Evolutionary conservation across 179 eudicot species (phyloP), one percentile per base, ranked within the genome.

Genomic region (Corrigiola litoralis): DNA sequence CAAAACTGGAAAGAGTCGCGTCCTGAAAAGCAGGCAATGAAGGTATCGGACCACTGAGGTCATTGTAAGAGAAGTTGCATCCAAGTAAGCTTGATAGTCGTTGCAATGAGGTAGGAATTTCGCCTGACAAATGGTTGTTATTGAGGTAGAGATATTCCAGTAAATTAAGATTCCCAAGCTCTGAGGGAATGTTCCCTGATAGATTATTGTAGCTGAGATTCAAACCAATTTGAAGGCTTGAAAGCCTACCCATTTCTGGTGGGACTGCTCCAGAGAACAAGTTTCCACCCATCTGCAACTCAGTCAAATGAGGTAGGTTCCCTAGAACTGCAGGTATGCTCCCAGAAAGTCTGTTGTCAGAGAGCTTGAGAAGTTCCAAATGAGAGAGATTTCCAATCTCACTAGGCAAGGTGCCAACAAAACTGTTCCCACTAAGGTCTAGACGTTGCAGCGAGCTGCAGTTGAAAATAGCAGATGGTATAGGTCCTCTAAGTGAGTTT

Each of bases 251-350:
- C 29, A 79, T 56, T 45, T 54, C 59, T 11, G 75, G 61, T 16
- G 83, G 83, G 42, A 79, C 75, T 72, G 32, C 62, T 9, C 82
- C 82, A 8, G 79, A 63, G 48, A 79, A 71, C 55, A 58, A 58
- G 56, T 79, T 79, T 14, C 82, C 82, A 44, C 82, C 82, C 79
- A 79, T 79, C 61, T 79, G 82, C 32, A 79, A 59, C 68, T 79
- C 82, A 4, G 74, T 67, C 50, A 79, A 58, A 63, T 44, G 82
- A 68, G 77, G 23, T 27, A 75, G 54, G 51, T 68, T 72, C 33
- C 79, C 79, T 46, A 79, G 33, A 24, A 67, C 74, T 34, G 51
- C 55, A 36, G 82, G 82, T 51, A 79, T 75, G 18, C 25, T 71
- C 18, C 79, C 82, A 4, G 82, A 67, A 16, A 79, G 74, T 40